These are phyloP conservation scores for Lepidopterella palustris DNA, from an alignment of 495 filamentous ascomycete species.

Conservation along the genomic window DNA sequence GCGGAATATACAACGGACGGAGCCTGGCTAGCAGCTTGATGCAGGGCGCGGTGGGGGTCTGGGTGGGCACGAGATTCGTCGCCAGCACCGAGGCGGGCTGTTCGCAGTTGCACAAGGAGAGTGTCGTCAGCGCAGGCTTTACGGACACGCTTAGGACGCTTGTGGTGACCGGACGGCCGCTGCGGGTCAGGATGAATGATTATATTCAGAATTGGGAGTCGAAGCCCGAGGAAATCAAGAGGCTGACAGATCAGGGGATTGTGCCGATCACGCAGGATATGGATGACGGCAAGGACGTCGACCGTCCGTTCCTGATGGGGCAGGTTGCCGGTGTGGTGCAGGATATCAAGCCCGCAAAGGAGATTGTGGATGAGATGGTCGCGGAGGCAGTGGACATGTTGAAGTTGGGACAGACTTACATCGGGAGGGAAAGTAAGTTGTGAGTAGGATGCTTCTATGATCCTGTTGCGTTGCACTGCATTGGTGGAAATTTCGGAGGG, in stretches of 20 bases:
- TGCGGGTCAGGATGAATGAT: slow-evolving; percentile 74
- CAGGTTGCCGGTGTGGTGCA: slow-evolving; percentile 74
- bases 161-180: slow-evolving; percentile 68
- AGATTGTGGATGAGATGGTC: slow-evolving; percentile 86
- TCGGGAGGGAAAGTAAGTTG: slow-evolving; percentile 25
- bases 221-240: slow-evolving; percentile 60
- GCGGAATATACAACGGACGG: slow-evolving; percentile 39
- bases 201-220: slow-evolving; percentile 75
- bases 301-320: slow-evolving; percentile 87
- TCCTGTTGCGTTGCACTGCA: background rate
- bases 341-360: slow-evolving; percentile 68
- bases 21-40: slow-evolving; percentile 39
- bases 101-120: slow-evolving; percentile 69
- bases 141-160: slow-evolving; percentile 72
- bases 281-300: slow-evolving; percentile 67
- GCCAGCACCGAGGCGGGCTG: slow-evolving; percentile 71
- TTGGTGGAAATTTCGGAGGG: no score
- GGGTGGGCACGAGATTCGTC: slow-evolving; percentile 72
- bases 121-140: slow-evolving; percentile 67
- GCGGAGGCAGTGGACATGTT: slow-evolving; percentile 65
- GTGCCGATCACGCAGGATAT: slow-evolving; percentile 76
- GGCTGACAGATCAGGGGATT: slow-evolving; percentile 64
- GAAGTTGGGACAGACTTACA: slow-evolving; percentile 48
- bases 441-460: slow-evolving; percentile 1
- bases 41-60: slow-evolving; percentile 39